Percentiles rank a stretch among this genome's conserved stretches.
Evolutionary conservation across 768 basidiomycete species (phyloP).

Genomic region (Tricholoma sp.): DNA sequence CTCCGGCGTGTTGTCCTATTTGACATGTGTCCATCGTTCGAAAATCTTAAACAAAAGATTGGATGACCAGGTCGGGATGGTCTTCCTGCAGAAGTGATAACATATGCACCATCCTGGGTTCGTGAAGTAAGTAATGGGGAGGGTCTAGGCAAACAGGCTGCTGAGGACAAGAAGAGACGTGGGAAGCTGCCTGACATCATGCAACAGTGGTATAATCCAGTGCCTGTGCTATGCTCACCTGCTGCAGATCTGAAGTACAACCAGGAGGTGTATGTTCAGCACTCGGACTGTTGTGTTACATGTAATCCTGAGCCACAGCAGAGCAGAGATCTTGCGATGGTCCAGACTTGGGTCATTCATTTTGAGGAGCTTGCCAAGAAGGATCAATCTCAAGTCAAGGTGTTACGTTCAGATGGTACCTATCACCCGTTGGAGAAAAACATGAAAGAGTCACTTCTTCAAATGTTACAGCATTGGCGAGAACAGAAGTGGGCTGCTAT

Average conservation of each 20-base stretch:
- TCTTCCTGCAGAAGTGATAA: not conserved
- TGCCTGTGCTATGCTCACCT: not conserved
- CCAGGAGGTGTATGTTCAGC: not conserved
- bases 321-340: not conserved
- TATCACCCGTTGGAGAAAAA: too few relatives aligned
- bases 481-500: too few relatives aligned
- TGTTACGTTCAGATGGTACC: too few relatives aligned
- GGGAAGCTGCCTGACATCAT: not conserved
- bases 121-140: not conserved
- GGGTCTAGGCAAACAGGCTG: not conserved
- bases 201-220: not conserved
- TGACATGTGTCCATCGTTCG: too few relatives aligned
- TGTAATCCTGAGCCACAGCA: conserved; percentile 5
- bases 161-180: not conserved
- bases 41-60: too few relatives aligned
- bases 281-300: not conserved
- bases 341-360: not conserved
- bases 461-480: too few relatives aligned
- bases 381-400: not conserved
- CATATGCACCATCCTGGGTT: not conserved
- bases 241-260: not conserved
- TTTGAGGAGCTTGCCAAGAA: not conserved
- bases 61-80: not conserved
- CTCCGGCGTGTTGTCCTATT: too few relatives aligned
- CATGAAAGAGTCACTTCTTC: too few relatives aligned